Conservation (phyloP, 2,329 filamentous ascomycete genomes). For the Apiospora phragmitis region DNA sequence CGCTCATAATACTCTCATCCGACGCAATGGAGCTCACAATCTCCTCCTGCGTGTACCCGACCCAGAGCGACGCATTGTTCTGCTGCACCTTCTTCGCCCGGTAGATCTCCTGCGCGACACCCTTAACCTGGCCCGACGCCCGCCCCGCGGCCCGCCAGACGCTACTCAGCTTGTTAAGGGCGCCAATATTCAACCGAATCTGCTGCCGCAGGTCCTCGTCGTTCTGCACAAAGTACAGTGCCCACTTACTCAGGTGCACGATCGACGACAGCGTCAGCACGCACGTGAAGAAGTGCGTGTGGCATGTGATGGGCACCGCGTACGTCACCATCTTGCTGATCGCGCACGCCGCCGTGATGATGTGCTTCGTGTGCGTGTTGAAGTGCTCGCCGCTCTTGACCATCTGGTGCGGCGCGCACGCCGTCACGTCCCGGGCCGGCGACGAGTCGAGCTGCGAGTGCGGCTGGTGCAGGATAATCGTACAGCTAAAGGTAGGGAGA, state of each 20-base stretch:
- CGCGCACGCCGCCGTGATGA: conserved; percentile 74
- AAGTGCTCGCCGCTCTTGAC: conserved; percentile 51
- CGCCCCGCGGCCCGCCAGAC: conserved; percentile 73
- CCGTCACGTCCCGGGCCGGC: conserved; percentile 58
- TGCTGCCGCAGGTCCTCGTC: conserved; percentile 71
- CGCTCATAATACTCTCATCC: conserved; percentile 59
- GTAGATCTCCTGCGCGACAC: conserved; percentile 77
- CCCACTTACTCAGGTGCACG: conserved; percentile 81
- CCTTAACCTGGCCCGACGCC: conserved; percentile 72
- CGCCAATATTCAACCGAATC: conserved; percentile 77
- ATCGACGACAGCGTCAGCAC: conserved; percentile 77
- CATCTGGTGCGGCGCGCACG: conserved; percentile 63
- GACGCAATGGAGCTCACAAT: conserved; percentile 55
- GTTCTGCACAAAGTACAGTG: conserved; percentile 59
- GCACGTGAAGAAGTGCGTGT: conserved; percentile 84
- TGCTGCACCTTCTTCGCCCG: conserved; percentile 57
- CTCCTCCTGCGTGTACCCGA: conserved; percentile 54
- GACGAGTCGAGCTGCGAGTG: conserved; percentile 72
- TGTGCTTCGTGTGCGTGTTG: conserved; percentile 76
- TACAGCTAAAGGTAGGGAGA: conserved; percentile 52
- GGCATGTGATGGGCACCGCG: conserved; percentile 68
- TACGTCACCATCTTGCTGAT: conserved; percentile 76
- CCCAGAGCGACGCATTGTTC: conserved; percentile 54
- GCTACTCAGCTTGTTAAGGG: conserved; percentile 65
- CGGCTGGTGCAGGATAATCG: conserved; percentile 78